A percentile compares a stretch with the other conserved stretches of the same genome.
Evolutionary conservation across 805 yeast species (phyloP).

Genomic region (Candida boleticola): DNA sequence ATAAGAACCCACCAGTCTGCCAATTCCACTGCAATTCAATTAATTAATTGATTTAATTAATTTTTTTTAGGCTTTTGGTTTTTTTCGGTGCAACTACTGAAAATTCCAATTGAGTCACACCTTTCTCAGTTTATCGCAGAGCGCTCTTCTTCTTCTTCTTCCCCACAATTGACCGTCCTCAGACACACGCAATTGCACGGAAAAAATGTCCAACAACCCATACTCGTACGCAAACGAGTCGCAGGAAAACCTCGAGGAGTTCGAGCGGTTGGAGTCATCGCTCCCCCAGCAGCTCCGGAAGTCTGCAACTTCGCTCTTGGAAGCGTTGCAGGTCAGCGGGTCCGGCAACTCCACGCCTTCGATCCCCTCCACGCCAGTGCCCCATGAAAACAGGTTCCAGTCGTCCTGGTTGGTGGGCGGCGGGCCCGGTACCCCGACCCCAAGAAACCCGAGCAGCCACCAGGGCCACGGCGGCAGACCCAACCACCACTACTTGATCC

Average conservation of each 20-base stretch:
- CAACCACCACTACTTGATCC: conserved; percentile 21
- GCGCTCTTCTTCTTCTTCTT: no score
- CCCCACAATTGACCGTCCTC: no score
- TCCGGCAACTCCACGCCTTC: conserved; percentile 3
- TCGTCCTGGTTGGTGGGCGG: conserved; percentile 4
- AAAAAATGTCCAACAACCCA: no score
- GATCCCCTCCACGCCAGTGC: conserved; percentile 1
- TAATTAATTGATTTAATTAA: no score
- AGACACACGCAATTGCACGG: no score
- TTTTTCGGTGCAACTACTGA: no score
- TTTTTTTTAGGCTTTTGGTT: no score
- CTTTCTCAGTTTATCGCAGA: no score
- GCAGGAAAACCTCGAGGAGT: conserved; percentile 20
- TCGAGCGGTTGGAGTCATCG: conserved; percentile 42
- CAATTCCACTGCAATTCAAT: no score
- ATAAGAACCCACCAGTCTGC: no score
- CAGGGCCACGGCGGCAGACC: not conserved
- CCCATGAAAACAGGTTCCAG: conserved; percentile 4
- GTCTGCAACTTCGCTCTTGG: conserved; percentile 38
- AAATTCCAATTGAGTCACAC: no score
- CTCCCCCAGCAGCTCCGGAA: conserved; percentile 39
- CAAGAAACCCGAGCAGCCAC: conserved; percentile 20
- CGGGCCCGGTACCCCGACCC: conserved; percentile 17
- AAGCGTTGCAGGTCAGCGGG: conserved; percentile 18
- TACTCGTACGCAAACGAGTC: conserved; percentile 3